Evolutionary conservation across 2,329 filamentous ascomycete genomes (phyloP).

Genomic region (Colletotrichum falcatum): DNA sequence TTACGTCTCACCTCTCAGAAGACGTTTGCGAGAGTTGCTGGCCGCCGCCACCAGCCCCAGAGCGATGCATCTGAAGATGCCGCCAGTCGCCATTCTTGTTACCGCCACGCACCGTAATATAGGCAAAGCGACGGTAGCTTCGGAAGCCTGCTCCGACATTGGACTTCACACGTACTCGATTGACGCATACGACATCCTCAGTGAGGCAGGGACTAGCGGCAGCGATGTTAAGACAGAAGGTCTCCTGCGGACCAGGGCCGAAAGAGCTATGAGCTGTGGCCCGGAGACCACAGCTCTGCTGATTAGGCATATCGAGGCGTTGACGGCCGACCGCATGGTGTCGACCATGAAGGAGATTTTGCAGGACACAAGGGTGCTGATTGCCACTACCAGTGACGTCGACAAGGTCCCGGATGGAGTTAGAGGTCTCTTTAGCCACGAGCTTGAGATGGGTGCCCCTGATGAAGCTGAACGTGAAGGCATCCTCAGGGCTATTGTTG

Average conservation of each 20-base stretch:
- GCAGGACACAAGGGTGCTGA: constrained; percentile 81
- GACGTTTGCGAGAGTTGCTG: constrained; percentile 85
- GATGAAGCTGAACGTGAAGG: constrained; percentile 93
- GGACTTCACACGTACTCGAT: constrained; percentile 91
- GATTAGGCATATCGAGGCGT: constrained; percentile 89
- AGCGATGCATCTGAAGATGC: constrained; percentile 87
- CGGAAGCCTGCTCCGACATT: constrained; percentile 84
- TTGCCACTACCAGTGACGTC: constrained; percentile 94
- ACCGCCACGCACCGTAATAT: constrained; percentile 94
- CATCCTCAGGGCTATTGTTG: constrained; percentile 83
- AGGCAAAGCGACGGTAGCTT: constrained; percentile 86
- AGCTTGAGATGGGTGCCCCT: constrained; percentile 92
- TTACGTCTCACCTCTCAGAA: constrained; percentile 70
- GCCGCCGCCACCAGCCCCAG: constrained; percentile 89
- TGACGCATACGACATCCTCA: constrained; percentile 92
- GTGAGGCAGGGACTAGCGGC: constrained; percentile 88
- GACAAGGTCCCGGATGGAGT: constrained; percentile 94
- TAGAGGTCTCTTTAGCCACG: constrained; percentile 92
- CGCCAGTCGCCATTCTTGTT: constrained; percentile 87
- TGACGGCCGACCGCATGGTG: constrained; percentile 92
- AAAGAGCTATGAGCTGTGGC: constrained; percentile 90
- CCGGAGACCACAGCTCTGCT: constrained; percentile 84
- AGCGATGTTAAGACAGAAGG: constrained; percentile 95
- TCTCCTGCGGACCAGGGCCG: constrained; percentile 86
- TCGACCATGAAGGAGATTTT: constrained; percentile 87